Base-by-base conservation (phyloP, 768 basidiomycete species). In the Suillus tomentosus region DNA sequence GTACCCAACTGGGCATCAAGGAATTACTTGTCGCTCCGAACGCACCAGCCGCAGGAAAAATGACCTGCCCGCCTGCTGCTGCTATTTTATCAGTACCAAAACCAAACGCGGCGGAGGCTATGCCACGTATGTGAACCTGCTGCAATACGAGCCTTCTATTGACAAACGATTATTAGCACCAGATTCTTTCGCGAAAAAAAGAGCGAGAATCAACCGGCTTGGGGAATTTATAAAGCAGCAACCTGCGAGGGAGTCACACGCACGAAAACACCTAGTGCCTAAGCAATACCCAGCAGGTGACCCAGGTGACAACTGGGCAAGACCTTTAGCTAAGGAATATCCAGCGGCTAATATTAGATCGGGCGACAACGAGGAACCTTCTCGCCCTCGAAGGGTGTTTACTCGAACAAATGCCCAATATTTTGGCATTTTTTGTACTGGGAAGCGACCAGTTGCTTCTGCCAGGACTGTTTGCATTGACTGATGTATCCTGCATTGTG, bases 381-480 rank as follows among this genome's bases (percentile, higher is more conserved):
- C 68, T 3, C 45, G 39, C 31, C n/a, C 47, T n/a, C 45, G 55
- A 24, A 69, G 70, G 34, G 59, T 64, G 10, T 48, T 67, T 6
- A 37, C 68, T 39, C 71, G 66, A 50, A 55, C 60, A 13, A 70
- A 50, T 9, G 56, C 70, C 40, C 70, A 69, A 54, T 68, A 72
- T 53, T 79, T 79, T 53, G 78, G 78, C 55, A 79, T 79, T 62
- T 78, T 79, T 61, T 79, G 79, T 62, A 78, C 76, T 50, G 70
- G 73, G 65, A 79, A 72, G 53, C 73, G 64, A 34, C 65, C 24
- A 39, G 24, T 39, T 57, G 1, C 8, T 39, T 40, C 2, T 42
- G 9, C 56, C 10, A 40, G 39, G 17, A 19, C 10, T 27, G 17
- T 24, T 27, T 40, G 24, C 10, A 11, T 40, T 27, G 24, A 40